Percentiles rank a stretch among this genome's conserved stretches.
Conservation (phyloP, 2,329 filamentous ascomycete species). For the Phyllachora maydis region DNA sequence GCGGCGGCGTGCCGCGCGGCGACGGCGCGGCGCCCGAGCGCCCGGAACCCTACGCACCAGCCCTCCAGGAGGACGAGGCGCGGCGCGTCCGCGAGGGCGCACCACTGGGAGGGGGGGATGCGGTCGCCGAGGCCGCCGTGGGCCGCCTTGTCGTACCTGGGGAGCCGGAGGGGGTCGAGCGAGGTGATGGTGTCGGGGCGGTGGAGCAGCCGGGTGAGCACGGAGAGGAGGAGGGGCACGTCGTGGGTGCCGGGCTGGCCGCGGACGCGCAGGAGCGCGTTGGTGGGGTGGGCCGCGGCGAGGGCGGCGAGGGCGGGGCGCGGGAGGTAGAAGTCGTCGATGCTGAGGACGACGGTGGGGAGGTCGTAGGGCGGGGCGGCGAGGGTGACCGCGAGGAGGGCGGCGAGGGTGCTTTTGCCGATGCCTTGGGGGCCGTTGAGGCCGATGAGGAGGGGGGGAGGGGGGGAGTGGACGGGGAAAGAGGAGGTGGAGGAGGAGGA, state of each 20-base stretch:
- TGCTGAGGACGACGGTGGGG: slow-evolving; percentile 51
- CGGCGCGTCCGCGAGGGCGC: slow-evolving; percentile 26
- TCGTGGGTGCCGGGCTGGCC: slow-evolving; percentile 70
- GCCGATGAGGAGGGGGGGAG: slow-evolving; percentile 61
- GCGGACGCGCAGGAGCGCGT: slow-evolving; percentile 59
- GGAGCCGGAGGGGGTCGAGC: too few relatives aligned
- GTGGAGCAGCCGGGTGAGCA: slow-evolving; percentile 38
- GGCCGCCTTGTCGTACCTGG: slow-evolving; percentile 68
- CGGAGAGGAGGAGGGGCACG: slow-evolving; percentile 35
- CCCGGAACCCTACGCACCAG: slow-evolving; percentile 74
- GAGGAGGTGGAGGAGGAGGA: too few relatives aligned
- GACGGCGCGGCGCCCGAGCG: slow-evolving; percentile 29
- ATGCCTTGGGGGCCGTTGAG: slow-evolving; percentile 84
- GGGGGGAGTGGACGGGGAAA: too few relatives aligned
- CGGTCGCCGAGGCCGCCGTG: slow-evolving; percentile 62
- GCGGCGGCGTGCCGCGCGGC: slow-evolving; percentile 26
- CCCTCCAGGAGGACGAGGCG: slow-evolving; percentile 66
- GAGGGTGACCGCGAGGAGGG: slow-evolving; percentile 40
- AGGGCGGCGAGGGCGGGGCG: slow-evolving; percentile 47
- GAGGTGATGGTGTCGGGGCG: slow-evolving; percentile 31
- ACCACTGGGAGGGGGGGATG: slow-evolving; percentile 40
- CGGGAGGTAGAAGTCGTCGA: slow-evolving; percentile 78
- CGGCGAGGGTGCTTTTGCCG: slow-evolving; percentile 78
- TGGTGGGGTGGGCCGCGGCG: slow-evolving; percentile 42
- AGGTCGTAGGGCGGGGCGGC: slow-evolving; percentile 32